Conservation (phyloP, 371 early-diverging fungal genomes). For the Mucor irregularis region DNA sequence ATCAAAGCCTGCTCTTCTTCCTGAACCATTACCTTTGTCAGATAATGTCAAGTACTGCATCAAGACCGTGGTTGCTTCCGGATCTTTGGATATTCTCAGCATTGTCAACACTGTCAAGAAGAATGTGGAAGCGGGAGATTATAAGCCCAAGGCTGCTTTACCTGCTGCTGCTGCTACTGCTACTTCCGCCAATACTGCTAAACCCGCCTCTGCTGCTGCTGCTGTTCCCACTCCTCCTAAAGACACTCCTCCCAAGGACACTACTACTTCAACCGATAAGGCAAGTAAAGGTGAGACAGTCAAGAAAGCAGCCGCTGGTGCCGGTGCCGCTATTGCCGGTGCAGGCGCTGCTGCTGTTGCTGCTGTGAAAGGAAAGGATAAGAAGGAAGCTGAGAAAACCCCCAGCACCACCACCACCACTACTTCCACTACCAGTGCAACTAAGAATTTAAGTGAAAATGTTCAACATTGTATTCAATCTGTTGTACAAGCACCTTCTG, state of each 20-base stretch:
- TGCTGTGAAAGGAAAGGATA: not conserved
- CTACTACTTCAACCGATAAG: not conserved
- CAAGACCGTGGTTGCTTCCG: slow-evolving; percentile 2
- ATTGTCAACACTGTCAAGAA: slow-evolving; percentile 1
- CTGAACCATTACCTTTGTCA: slow-evolving; percentile 5
- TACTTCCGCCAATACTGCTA: not conserved
- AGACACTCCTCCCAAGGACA: not conserved
- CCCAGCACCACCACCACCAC: not conserved
- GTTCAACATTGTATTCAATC: slow-evolving; percentile 16
- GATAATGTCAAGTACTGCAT: slow-evolving; percentile 7
- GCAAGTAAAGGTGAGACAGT: too few relatives aligned
- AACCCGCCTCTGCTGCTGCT: not conserved
- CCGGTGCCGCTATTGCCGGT: not conserved
- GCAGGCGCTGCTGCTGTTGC: too few relatives aligned
- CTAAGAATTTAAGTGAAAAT: slow-evolving; percentile 5
- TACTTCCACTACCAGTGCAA: not conserved
- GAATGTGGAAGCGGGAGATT: slow-evolving; percentile 2
- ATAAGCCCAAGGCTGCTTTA: not conserved
- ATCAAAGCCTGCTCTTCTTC: not conserved
- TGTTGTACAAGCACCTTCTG: slow-evolving; percentile 2
- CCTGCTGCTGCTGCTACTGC: not conserved
- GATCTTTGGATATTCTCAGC: slow-evolving; percentile 9
- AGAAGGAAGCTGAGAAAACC: too few relatives aligned
- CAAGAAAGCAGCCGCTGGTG: not conserved
- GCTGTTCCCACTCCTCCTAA: not conserved